A percentile compares a stretch with the other conserved stretches of the same genome.
Evolutionary conservation across 116 monocot species (phyloP).

Genomic region (Posidonia oceanica): DNA sequence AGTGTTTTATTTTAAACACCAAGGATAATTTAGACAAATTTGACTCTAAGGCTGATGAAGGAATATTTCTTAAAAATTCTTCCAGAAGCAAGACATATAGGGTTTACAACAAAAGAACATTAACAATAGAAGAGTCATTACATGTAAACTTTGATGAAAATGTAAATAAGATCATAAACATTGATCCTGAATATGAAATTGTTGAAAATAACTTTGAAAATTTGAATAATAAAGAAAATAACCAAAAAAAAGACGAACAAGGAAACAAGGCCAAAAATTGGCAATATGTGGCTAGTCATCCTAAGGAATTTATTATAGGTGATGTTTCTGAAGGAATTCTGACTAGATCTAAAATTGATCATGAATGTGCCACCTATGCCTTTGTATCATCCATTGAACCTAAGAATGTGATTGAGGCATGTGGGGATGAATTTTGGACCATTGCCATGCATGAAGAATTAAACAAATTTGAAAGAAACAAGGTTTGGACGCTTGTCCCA

Average conservation of each 20-base stretch:
- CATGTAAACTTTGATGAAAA: conserved; percentile 1
- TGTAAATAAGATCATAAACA: background rate
- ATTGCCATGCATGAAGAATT: background rate
- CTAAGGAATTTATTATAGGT: background rate
- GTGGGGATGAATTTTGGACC: background rate
- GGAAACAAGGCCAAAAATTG: background rate
- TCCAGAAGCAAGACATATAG: background rate
- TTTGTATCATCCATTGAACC: background rate
- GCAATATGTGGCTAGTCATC: background rate
- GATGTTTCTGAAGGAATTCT: background rate
- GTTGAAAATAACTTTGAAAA: background rate
- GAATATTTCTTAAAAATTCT: background rate
- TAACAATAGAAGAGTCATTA: background rate
- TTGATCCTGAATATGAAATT: background rate
- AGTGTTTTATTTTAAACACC: too few species aligned
- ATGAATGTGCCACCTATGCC: background rate
- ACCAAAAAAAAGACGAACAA: too few species aligned
- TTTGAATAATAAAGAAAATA: background rate
- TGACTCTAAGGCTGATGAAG: background rate
- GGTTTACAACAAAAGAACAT: background rate
- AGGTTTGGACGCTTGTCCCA: background rate
- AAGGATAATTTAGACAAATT: too few species aligned
- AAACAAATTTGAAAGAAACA: background rate
- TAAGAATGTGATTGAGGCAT: background rate
- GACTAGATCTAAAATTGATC: background rate